Conservation (phyloP, 345 rosid genomes). For the Salix purpurea region DNA sequence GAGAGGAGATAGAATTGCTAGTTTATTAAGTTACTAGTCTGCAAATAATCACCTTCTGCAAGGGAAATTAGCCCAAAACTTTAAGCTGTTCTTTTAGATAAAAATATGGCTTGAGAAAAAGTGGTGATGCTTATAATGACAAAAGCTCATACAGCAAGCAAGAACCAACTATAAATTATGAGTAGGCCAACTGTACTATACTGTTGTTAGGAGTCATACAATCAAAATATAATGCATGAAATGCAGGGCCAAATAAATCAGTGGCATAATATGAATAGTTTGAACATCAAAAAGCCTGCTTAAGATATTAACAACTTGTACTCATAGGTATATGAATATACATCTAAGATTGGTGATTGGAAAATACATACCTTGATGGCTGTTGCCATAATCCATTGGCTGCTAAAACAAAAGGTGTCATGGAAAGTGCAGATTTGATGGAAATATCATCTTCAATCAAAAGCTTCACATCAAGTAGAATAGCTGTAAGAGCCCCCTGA, state of each 20-base stretch:
- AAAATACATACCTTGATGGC: conserved; percentile 64
- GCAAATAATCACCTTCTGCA: not conserved
- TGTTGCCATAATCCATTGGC: conserved; percentile 85
- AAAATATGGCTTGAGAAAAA: not conserved
- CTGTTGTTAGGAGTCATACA: not conserved
- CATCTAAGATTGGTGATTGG: not conserved
- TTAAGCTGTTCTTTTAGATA: not conserved
- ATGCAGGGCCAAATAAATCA: not conserved
- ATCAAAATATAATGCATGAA: not conserved
- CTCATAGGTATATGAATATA: not conserved
- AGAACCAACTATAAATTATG: no score
- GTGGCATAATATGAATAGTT: not conserved
- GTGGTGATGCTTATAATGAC: not conserved
- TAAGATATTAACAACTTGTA: not conserved
- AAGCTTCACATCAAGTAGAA: conserved; percentile 72
- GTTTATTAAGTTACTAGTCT: not conserved
- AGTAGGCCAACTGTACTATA: not conserved
- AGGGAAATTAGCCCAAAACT: not conserved
- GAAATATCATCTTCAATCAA: conserved; percentile 61
- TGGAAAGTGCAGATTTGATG: conserved; percentile 51
- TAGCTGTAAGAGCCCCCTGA: conserved; percentile 55
- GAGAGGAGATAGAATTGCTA: not conserved
- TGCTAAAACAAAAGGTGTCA: conserved; percentile 72
- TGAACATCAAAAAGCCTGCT: not conserved
- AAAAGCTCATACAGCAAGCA: not conserved